A percentile compares a stretch with the other conserved stretches of the same genome.
Evolutionary conservation across 371 early-diverging fungal genomes (phyloP).

Genomic region (Apophysomyces trapeziformis): DNA sequence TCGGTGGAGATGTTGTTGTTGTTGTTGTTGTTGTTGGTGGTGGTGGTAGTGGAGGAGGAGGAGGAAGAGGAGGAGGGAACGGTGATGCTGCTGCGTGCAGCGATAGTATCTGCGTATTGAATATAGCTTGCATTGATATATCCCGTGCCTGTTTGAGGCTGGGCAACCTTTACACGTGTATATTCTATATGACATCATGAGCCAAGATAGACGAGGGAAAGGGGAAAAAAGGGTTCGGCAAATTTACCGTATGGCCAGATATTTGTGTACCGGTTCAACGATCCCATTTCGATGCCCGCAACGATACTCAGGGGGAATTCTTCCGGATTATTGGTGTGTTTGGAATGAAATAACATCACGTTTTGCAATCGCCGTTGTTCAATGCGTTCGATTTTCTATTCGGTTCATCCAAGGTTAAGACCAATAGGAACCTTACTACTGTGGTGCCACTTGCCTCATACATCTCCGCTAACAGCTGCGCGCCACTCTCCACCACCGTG

Average conservation of each 20-base stretch:
- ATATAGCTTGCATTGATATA: constrained; percentile 84
- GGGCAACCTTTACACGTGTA: constrained; percentile 56
- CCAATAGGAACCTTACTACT: background rate
- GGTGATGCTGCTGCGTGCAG: background rate
- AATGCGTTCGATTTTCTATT: constrained; percentile 57
- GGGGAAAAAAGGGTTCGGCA: constrained; percentile 17
- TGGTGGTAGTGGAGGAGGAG: too few species aligned
- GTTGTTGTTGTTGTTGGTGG: too few species aligned
- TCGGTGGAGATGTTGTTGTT: constrained; percentile 9
- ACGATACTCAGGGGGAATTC: constrained; percentile 64
- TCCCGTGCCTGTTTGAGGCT: constrained; percentile 49
- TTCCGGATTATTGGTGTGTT: constrained; percentile 39
- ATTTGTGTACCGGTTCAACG: constrained; percentile 78
- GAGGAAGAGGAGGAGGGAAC: too few species aligned
- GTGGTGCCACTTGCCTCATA: constrained; percentile 39
- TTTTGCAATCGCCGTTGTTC: constrained; percentile 69
- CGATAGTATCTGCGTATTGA: constrained; percentile 22
- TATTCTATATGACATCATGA: constrained; percentile 45
- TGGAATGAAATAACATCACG: constrained; percentile 63
- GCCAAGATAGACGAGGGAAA: constrained; percentile 11
- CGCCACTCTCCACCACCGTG: constrained; percentile 32
- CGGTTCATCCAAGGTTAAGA: background rate
- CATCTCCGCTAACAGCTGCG: constrained; percentile 41
- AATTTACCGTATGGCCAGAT: constrained; percentile 75
- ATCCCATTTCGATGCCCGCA: constrained; percentile 68